Percentiles rank a stretch among this genome's conserved stretches.
These are phyloP conservation scores for Saturnispora silvae DNA, from an alignment of 805 yeast genomes.

Conservation along the genomic window DNA sequence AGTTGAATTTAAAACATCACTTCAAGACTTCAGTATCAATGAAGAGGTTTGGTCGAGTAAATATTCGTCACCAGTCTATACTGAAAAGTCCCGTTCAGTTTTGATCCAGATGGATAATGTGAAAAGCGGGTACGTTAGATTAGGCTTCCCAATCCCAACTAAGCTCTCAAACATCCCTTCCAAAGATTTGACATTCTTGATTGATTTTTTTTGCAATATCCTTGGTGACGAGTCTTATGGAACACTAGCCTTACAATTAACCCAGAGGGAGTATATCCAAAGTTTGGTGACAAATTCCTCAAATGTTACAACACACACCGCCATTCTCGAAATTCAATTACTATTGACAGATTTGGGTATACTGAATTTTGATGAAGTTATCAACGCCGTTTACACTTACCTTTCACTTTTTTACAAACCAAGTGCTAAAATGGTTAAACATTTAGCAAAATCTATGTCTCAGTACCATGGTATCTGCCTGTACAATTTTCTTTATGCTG, in stretches of 20 bases:
- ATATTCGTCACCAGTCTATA: constrained; percentile 19
- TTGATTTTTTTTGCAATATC: constrained; percentile 42
- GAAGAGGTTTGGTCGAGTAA: constrained; percentile 16
- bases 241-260: constrained; percentile 36
- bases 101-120: constrained; percentile 31
- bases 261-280: constrained; percentile 26
- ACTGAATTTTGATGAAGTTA: constrained; percentile 25
- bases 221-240: constrained; percentile 53
- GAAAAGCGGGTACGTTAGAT: not conserved
- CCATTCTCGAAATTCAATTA: constrained; percentile 37
- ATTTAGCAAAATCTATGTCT: constrained; percentile 32
- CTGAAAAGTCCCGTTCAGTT: constrained; percentile 23
- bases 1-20: not conserved
- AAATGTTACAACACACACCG: constrained; percentile 13
- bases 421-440: constrained; percentile 11
- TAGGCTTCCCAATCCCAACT: constrained; percentile 26
- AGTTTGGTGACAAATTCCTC: constrained; percentile 30
- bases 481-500: constrained; percentile 35
- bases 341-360: constrained; percentile 38
- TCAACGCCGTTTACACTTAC: constrained; percentile 27
- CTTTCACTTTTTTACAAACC: constrained; percentile 13
- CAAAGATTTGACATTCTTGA: constrained; percentile 23
- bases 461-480: constrained; percentile 39
- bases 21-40: constrained; percentile 7
- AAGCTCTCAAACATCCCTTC: constrained; percentile 7